Evolutionary conservation across 2,329 filamentous ascomycete species (phyloP).

Genomic region (Mycosphaerella arachidis): DNA sequence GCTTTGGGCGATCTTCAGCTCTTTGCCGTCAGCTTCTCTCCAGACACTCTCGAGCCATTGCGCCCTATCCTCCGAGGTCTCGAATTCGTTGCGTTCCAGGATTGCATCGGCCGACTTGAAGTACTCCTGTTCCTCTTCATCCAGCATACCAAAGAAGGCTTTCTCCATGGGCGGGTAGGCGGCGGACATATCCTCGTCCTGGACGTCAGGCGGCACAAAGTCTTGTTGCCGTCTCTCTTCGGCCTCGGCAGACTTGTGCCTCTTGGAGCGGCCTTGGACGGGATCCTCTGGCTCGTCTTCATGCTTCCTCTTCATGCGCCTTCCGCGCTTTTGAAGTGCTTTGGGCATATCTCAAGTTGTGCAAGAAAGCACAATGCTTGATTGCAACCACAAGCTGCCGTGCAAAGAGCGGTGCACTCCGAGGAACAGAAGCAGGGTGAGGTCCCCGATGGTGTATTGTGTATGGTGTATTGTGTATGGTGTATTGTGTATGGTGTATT

Average conservation of each 20-base stretch:
- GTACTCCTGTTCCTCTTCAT: conserved; percentile 91
- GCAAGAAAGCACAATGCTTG: conserved; percentile 2
- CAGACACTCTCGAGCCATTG: conserved; percentile 72
- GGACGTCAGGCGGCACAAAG: conserved; percentile 16
- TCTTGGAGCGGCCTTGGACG: conserved; percentile 36
- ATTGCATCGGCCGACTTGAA: conserved; percentile 86
- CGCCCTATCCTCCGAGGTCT: conserved; percentile 57
- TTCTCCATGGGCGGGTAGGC: conserved; percentile 47
- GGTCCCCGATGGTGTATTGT: not conserved
- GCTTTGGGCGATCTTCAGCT: conserved; percentile 91
- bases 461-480: not conserved
- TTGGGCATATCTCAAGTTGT: conserved; percentile 48
- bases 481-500: not conserved
- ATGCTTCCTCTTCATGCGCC: conserved; percentile 52
- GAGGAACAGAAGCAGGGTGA: not conserved
- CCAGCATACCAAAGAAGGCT: conserved; percentile 89
- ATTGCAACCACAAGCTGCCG: not conserved
- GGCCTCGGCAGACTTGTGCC: conserved; percentile 37
- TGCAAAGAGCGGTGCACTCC: not conserved
- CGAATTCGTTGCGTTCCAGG: conserved; percentile 81
- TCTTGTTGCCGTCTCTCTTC: conserved; percentile 17
- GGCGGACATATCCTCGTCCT: conserved; percentile 25
- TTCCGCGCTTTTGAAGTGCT: conserved; percentile 55
- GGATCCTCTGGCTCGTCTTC: conserved; percentile 41
- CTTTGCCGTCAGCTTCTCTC: conserved; percentile 81